Percentiles rank a stretch among this genome's conserved stretches.
phyloP scores from a whole-genome alignment of 2,329 filamentous ascomycete species.

The Colletotrichum magnum region DNA sequence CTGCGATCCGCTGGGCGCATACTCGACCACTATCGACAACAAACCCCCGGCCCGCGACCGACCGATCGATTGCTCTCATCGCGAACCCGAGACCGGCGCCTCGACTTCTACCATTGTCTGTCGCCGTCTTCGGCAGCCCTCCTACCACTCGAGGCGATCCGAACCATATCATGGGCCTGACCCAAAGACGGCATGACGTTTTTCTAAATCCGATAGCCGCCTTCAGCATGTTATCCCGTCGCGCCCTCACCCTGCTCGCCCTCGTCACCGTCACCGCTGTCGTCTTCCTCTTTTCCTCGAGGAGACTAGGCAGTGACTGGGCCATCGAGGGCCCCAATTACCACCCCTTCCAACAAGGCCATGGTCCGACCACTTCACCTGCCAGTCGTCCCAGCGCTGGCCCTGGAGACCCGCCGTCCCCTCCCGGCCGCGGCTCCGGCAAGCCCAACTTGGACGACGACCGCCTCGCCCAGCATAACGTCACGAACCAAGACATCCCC shows the following conservation, averaged over 20 bases:
- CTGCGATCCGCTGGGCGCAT: background rate
- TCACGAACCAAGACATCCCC: constrained; percentile 35
- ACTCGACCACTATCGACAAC: background rate
- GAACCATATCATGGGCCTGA: constrained; percentile 39
- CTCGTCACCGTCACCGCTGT: constrained; percentile 47
- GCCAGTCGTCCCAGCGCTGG: constrained; percentile 40
- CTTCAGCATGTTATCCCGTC: constrained; percentile 48
- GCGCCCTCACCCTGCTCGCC: constrained; percentile 45
- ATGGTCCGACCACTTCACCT: constrained; percentile 16
- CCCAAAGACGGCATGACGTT: constrained; percentile 30
- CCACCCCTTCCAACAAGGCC: constrained; percentile 35
- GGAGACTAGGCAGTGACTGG: constrained; percentile 48
- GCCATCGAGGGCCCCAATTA: constrained; percentile 49
- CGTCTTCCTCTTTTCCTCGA: constrained; percentile 51
- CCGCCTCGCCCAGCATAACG: constrained; percentile 23
- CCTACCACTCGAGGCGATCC: background rate
- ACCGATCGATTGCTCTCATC: background rate
- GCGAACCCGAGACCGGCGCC: background rate
- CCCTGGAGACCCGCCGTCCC: constrained; percentile 6
- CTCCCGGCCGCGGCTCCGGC: constrained; percentile 13
- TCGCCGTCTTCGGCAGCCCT: background rate
- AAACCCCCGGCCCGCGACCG: background rate
- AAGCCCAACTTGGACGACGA: constrained; percentile 22
- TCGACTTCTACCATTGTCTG: background rate
- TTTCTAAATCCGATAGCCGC: constrained; percentile 28